Base-by-base conservation (phyloP, 2,329 filamentous ascomycete genomes). In the Diaporthe aspalathi region DNA sequence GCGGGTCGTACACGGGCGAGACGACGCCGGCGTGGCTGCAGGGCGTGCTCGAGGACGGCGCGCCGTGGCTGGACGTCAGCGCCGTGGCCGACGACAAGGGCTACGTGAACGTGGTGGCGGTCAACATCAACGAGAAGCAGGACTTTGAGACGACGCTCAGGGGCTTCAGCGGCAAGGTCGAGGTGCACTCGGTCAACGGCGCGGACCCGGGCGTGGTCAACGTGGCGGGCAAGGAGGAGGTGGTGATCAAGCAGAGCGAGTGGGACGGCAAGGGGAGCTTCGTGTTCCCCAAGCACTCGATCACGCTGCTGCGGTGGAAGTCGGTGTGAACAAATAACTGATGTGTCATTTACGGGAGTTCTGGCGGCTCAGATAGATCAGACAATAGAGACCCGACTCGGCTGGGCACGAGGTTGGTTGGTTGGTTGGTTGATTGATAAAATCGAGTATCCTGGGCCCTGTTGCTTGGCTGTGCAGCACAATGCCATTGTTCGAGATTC, bases 1-100 rank as follows among this genome's bases (percentile, higher is more conserved):
- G 86, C 62, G 85, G 85, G 1, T 86, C 88, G 43, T 95, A 94
- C 77, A 84, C 86, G 20, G 93, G 93, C 1, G 84, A 83, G n/a
- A 93, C 91, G 1, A 82, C 87, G 70, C 91, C 92, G 2, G 83
- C 78, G 43, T 94, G 91, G 91, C 84, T 93, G 70, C 83, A 89
- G 43, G 87, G 87, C 12, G 85, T 89, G 3, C 86, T 93, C 73
- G 90, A 92, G 75, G 87, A 88, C 16, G 79, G 81, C 50, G 91
- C 91, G 8, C 91, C 92, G 9, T 94, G 88, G 84, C 79, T 94
- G 70, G 92, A 93, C 77, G 90, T 91, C 32, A 91, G 90, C 74
- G 91, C 90, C 2, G 83, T 86, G 2, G 75, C 91, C 6, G 84
- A 86, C 56, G 85, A 83, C 45, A 89, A 84, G 32, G 92, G 92